phyloP scores from a whole-genome alignment of 345 rosid genomes.

The Brassica incana region DNA sequence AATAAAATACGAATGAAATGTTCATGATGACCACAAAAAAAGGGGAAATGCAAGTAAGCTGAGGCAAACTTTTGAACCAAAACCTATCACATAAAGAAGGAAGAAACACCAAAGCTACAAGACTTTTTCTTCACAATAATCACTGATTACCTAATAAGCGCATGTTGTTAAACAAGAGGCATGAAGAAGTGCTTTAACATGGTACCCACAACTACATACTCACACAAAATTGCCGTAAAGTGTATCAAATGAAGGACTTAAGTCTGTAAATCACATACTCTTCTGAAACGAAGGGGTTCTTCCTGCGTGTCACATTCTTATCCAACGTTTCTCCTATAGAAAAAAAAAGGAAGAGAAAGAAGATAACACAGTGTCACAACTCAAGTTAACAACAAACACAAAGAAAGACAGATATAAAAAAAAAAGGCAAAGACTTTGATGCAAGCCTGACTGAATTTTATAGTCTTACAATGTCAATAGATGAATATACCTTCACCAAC shows the following conservation, averaged over 20 bases:
- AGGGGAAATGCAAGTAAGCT: not conserved
- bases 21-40: not conserved
- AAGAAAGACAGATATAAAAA: not conserved
- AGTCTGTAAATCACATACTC: slow-evolving; percentile 28
- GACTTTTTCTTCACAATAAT: not conserved
- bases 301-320: slow-evolving; percentile 14
- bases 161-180: not conserved
- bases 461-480: not conserved
- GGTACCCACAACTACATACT: not conserved
- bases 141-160: not conserved
- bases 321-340: slow-evolving; percentile 28
- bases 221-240: not conserved
- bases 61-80: not conserved
- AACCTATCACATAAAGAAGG: slow-evolving; percentile 2
- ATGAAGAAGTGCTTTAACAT: not conserved
- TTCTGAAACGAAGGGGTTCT: slow-evolving; percentile 29
- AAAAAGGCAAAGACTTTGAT: not conserved
- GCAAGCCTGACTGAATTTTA: not conserved
- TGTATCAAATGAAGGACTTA: not conserved
- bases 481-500: slow-evolving; percentile 23
- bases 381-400: not conserved
- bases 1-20: not conserved
- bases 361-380: not conserved
- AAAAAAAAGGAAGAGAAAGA: not conserved
- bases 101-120: not conserved